Evolutionary conservation across 768 basidiomycete genomes (phyloP), one percentile per base, ranked within the genome.

Genomic region (Auricularia auricula-judae): DNA sequence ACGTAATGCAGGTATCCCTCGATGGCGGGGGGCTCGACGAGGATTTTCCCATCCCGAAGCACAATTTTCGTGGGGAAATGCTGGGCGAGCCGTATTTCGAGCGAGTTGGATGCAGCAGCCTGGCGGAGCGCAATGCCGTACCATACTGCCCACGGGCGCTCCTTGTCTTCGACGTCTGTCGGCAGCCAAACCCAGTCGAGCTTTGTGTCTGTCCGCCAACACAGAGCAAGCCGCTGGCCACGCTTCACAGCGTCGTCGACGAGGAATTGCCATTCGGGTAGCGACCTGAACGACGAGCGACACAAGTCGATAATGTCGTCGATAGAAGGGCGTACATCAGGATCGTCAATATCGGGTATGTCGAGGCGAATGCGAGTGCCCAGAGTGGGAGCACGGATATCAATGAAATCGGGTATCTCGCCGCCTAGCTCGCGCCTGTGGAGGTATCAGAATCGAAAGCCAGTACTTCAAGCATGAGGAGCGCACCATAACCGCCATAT

Each of bases 181-280:
- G 85, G 80, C 43, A 86, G 79, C 82, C 88, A 88, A 34, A 94
- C 78, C 95, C 95, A 98, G 70, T 98, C 94, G 59, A 98, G 72
- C 66, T 84, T 82, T 2, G 85, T 84, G 23, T 80, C 84, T 35
- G 80, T 71, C 44, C 89, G 81, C 95, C 95, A 98, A 53, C 86
- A 89, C 44, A 97, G 78, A 71, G 86, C 82, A 43, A 95, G 75
- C 7, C 75, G 74, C 62, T 81, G 82, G 23, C 90, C 91, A 58
- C 79, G 74, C 59, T 69, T 74, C 3, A 86, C 68, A 42, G 84
- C 79, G 33, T 77, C 76, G 67, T 85, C 81, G 35, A 91, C 76
- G 23, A 91, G 69, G 51, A 77, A 74, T 47, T 85, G 79, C 81
- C 88, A 90, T 65, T 87, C 85, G 16, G 79, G 77, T 18, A 86